Base-by-base conservation (phyloP, 495 filamentous ascomycete genomes). In the Penicillium desertorum region DNA sequence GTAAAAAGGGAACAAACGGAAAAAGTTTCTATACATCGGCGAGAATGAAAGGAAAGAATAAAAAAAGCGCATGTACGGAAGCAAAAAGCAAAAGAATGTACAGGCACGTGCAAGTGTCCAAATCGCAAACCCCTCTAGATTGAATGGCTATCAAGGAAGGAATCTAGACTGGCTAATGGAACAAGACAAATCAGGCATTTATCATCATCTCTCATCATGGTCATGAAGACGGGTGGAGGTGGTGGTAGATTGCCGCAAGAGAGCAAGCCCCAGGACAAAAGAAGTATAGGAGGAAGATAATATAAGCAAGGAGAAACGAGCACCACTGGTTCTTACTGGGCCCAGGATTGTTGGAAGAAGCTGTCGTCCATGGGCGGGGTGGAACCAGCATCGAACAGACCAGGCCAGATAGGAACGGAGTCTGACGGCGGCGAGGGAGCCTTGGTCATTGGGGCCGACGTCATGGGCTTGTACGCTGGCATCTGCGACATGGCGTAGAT, bases 201-300 rank as follows among this genome's bases (percentile, higher is more conserved):
- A 73, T 79, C 75, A 76, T 79, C 76, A 79, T 79, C 76, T 74
- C 75, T 79, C 76, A 79, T 79, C 75, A 79, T 65, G 74, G 75
- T 78, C 75, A 67, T 79, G 59, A 77, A 75, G 74, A 77, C 75
- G 68, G 74, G 69, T 74, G 66, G 72, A 77, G 74, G 75, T 78
- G 74, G 75, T 79, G 75, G 74, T 72, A 72, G 70, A 63, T 66
- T 68, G 71, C 66, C 60, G 63, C 67, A 49, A 57, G 48, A 52
- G 39, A 64, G 64, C 61, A 53, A 61, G 59, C 54, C 55, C 46
- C 29, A 7, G 45, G 45, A 51, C 17, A 47, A 23, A 49, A 17
- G 30, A 60, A 48, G 27, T 12, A 25, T 17, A 50, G 48, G 30
- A 50, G 48, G 30, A 66, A 27, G 44, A 57, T 45, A 57, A 63